These are phyloP conservation scores for Drosera spatulata DNA, from an alignment of 179 eudicot genomes.

Conservation along the genomic window DNA sequence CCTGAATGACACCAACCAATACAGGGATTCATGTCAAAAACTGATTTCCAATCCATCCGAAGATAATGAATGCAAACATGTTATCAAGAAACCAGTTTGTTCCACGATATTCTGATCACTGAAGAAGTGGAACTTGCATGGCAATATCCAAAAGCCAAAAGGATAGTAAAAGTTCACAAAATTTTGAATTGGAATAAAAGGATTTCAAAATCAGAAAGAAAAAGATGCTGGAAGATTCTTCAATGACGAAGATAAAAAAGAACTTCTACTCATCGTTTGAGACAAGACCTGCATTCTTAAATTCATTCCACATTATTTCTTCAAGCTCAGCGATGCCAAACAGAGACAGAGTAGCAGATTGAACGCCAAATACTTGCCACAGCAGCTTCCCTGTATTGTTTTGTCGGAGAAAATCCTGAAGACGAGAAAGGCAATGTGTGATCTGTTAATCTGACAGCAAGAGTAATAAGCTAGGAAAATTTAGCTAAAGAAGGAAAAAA, in stretches of 20 bases:
- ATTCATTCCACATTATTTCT: conserved; percentile 89
- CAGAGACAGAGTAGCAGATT: conserved; percentile 76
- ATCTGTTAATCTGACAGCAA: conserved; percentile 3
- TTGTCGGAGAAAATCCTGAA: conserved; percentile 88
- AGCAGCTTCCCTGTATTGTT: conserved; percentile 95
- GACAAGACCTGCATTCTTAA: conserved; percentile 55
- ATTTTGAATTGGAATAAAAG: too few relatives aligned
- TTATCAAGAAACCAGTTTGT: too few relatives aligned
- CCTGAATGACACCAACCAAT: conserved; percentile 26
- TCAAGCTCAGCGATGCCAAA: conserved; percentile 88
- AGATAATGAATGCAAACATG: too few relatives aligned
- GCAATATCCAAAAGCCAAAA: background rate
- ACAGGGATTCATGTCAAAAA: too few relatives aligned
- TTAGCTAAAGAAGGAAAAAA: conserved; percentile 2
- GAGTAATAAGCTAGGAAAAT: conserved; percentile 1
- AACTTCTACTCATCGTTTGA: background rate
- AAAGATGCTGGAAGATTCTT: background rate
- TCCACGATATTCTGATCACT: too few relatives aligned
- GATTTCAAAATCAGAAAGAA: too few relatives aligned
- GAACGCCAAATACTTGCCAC: conserved; percentile 94
- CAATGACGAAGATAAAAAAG: background rate
- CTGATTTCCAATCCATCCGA: too few relatives aligned
- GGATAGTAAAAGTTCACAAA: background rate
- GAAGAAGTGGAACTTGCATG: too few relatives aligned
- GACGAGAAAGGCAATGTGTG: background rate